Evolutionary conservation across 2,329 filamentous ascomycete species (phyloP).

Genomic region (Claviceps quebecensis): DNA sequence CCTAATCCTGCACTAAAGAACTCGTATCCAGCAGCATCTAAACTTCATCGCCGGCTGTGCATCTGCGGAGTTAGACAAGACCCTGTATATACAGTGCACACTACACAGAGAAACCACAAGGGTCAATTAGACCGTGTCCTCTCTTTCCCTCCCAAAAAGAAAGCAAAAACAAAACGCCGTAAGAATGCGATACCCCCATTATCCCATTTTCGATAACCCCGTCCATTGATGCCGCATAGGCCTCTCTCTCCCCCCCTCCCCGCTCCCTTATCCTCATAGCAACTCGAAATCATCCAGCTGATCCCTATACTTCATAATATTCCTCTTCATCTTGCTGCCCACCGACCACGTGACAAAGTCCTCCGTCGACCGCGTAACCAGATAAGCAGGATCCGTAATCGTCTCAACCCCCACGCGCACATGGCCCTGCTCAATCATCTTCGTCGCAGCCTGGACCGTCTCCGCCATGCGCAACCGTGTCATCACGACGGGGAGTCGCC

Average conservation of each 20-base stretch:
- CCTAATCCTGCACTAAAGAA: too few species aligned
- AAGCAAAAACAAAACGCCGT: background rate
- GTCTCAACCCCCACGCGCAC: constrained; percentile 84
- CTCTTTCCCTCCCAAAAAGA: background rate
- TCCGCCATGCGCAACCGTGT: constrained; percentile 83
- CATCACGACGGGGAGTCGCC: constrained; percentile 82
- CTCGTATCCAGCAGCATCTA: too few species aligned
- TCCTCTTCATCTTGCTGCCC: constrained; percentile 92
- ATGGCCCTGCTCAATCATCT: constrained; percentile 88
- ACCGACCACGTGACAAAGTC: constrained; percentile 96
- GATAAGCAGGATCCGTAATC: constrained; percentile 75
- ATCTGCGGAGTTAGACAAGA: too few species aligned
- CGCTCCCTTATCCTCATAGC: constrained; percentile 31
- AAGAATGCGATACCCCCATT: background rate
- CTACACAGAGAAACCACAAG: too few species aligned
- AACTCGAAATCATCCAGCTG: constrained; percentile 94
- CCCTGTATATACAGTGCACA: too few species aligned
- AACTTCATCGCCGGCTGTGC: too few species aligned
- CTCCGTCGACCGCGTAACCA: constrained; percentile 82
- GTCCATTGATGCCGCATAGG: background rate
- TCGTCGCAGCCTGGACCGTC: constrained; percentile 69
- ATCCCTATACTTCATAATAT: constrained; percentile 88
- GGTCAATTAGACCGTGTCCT: background rate
- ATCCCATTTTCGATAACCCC: background rate
- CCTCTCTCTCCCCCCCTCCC: background rate